Percentiles rank a stretch among this genome's conserved stretches.
Evolutionary conservation across 2,329 filamentous ascomycete genomes (phyloP).

Genomic region (Fusarium sp.): DNA sequence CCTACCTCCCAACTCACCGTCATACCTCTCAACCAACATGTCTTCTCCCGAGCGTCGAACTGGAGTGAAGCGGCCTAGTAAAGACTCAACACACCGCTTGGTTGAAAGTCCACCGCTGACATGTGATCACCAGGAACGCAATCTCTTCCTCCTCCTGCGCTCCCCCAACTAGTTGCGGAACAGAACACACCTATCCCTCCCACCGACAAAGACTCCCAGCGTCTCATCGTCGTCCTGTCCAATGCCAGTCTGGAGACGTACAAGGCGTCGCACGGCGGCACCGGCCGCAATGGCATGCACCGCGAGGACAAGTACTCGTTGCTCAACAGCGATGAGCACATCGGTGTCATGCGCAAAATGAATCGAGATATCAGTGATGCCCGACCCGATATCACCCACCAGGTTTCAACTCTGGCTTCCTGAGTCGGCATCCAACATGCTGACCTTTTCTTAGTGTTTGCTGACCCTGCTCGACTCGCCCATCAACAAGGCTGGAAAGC

Average conservation of each 20-base stretch:
- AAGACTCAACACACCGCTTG: conserved; percentile 32
- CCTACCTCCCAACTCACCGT: conserved; percentile 18
- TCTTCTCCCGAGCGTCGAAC: conserved; percentile 52
- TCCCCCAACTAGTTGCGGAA: conserved; percentile 92
- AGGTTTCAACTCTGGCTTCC: conserved; percentile 66
- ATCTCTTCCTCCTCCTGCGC: conserved; percentile 87
- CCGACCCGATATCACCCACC: conserved; percentile 96
- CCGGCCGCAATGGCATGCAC: conserved; percentile 66
- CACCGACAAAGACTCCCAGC: conserved; percentile 87
- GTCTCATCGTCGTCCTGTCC: conserved; percentile 93
- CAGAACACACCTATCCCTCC: conserved; percentile 84
- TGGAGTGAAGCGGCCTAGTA: conserved; percentile 56
- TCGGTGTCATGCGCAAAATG: conserved; percentile 99
- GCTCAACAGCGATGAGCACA: conserved; percentile 98
- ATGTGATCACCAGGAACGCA: conserved; percentile 73
- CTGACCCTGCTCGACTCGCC: conserved; percentile 97
- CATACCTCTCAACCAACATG: conserved; percentile 41
- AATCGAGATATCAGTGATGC: conserved; percentile 98
- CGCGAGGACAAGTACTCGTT: conserved; percentile 96
- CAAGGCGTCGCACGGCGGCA: conserved; percentile 81
- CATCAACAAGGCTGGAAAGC: conserved; percentile 96
- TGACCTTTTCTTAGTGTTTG: conserved; percentile 73
- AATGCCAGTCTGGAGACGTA: conserved; percentile 98
- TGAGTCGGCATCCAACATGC: conserved; percentile 56
- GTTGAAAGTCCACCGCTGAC: conserved; percentile 29